These are phyloP conservation scores for Starmerella apicola DNA, from an alignment of 805 yeast species.

Conservation along the genomic window DNA sequence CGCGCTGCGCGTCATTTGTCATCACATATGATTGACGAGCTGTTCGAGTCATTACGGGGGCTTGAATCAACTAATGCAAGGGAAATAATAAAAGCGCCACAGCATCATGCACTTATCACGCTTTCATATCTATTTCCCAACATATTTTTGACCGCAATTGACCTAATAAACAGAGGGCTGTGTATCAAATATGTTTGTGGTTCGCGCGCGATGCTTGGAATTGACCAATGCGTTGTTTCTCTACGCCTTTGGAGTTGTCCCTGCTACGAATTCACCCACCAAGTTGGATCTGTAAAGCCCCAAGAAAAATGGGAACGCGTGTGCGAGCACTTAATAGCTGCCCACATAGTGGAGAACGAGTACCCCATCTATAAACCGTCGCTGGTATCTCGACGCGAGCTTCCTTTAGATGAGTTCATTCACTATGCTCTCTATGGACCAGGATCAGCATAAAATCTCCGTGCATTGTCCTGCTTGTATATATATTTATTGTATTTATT, in stretches of 20 bases:
- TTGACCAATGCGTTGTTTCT: conserved; percentile 9
- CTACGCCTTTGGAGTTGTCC: conserved; percentile 17
- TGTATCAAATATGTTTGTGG: conserved; percentile 2
- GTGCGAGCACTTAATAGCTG: conserved; percentile 20
- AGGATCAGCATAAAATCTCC: too few species aligned
- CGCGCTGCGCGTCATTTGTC: too few species aligned
- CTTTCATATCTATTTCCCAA: conserved; percentile 18
- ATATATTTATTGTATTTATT: too few species aligned
- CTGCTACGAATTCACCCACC: conserved; percentile 12
- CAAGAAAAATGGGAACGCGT: conserved; percentile 6
- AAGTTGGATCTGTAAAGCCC: neutral
- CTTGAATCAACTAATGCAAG: neutral
- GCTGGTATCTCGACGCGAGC: neutral
- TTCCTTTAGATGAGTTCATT: neutral
- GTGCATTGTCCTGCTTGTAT: too few species aligned
- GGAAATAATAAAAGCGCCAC: neutral
- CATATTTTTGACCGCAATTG: conserved; percentile 17
- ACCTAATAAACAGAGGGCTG: conserved; percentile 14
- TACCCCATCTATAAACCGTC: conserved; percentile 8
- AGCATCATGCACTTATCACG: conserved; percentile 12
- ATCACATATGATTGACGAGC: conserved; percentile 13
- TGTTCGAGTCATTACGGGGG: conserved; percentile 8
- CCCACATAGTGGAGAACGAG: conserved; percentile 6
- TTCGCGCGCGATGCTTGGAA: neutral
- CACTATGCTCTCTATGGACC: neutral